phyloP scores from a whole-genome alignment of 345 rosid species.

The Gossypium longicalyx region DNA sequence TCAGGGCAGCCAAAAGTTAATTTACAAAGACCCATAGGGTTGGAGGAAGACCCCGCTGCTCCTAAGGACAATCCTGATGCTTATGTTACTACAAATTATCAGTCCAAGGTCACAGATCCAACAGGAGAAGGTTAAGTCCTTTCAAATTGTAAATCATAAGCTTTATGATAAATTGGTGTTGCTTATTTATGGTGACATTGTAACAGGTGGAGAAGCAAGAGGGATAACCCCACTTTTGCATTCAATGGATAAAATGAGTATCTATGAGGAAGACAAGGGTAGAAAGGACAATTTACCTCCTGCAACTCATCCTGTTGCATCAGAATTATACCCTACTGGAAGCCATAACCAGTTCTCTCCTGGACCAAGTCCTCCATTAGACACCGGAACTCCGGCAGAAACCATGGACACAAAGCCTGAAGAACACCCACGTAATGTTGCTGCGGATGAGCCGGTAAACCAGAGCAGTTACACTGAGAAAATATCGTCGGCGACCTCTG shows the following conservation, averaged over 20 bases:
- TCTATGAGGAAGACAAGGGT: conserved; percentile 16
- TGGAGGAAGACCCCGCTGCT: conserved; percentile 57
- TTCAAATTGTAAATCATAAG: neutral
- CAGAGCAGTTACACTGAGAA: conserved; percentile 38
- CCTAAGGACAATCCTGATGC: conserved; percentile 28
- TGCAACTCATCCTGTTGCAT: conserved; percentile 4
- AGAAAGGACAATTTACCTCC: conserved; percentile 10
- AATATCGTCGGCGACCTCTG: conserved; percentile 41
- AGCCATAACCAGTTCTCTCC: conserved; percentile 63
- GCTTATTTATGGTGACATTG: neutral
- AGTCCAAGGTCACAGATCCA: conserved; percentile 53
- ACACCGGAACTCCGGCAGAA: neutral
- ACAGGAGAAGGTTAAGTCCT: conserved; percentile 30
- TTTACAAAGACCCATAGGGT: conserved; percentile 30
- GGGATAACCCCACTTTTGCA: conserved; percentile 29
- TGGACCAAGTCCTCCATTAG: conserved; percentile 22
- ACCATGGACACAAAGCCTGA: neutral
- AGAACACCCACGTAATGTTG: neutral
- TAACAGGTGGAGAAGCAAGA: conserved; percentile 34
- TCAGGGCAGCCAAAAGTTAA: conserved; percentile 34
- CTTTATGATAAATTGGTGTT: neutral
- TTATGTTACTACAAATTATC: conserved; percentile 42
- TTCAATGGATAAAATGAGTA: conserved; percentile 36
- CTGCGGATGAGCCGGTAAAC: conserved; percentile 4
- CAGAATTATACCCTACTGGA: conserved; percentile 27